phyloP scores from a whole-genome alignment of 306 rosid species.

The Ochetophila trinervis region DNA sequence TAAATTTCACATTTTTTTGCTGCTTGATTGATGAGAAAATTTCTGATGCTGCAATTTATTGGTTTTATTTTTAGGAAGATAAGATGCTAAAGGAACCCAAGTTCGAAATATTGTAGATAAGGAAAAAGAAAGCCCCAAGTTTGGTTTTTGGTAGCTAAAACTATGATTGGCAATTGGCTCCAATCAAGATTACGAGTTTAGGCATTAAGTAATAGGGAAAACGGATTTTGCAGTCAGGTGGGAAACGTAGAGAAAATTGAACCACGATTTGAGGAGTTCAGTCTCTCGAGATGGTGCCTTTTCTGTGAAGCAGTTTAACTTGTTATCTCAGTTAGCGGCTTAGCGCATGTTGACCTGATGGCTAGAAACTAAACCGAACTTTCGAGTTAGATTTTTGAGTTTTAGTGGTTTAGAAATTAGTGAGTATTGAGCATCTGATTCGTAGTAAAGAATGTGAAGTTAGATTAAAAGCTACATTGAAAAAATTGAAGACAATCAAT shows the following conservation, averaged over 20 bases:
- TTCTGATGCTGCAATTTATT: not conserved
- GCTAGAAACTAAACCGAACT: too few species aligned
- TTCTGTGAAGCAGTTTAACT: not conserved
- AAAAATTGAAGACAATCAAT: not conserved
- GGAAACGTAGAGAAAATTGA: not conserved
- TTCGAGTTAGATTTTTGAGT: too few species aligned
- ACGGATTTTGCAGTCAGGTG: not conserved
- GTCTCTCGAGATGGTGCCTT: not conserved
- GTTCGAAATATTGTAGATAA: not conserved
- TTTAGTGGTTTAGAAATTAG: too few species aligned
- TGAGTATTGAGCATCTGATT: not conserved
- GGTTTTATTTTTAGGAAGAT: not conserved
- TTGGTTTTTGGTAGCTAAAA: not conserved
- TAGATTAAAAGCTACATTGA: not conserved
- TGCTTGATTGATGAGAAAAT: conserved; percentile 2
- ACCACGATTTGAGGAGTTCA: not conserved
- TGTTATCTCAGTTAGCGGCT: not conserved
- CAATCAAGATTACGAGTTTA: not conserved
- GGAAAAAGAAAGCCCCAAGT: not conserved
- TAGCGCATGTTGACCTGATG: too few species aligned
- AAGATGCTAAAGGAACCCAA: not conserved
- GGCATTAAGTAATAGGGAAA: not conserved
- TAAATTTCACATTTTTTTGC: not conserved
- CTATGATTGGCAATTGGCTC: conserved; percentile 9
- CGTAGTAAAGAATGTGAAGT: not conserved